These are phyloP conservation scores for Metarhizium humberi DNA, from an alignment of 2,329 filamentous ascomycete species.

Conservation along the genomic window DNA sequence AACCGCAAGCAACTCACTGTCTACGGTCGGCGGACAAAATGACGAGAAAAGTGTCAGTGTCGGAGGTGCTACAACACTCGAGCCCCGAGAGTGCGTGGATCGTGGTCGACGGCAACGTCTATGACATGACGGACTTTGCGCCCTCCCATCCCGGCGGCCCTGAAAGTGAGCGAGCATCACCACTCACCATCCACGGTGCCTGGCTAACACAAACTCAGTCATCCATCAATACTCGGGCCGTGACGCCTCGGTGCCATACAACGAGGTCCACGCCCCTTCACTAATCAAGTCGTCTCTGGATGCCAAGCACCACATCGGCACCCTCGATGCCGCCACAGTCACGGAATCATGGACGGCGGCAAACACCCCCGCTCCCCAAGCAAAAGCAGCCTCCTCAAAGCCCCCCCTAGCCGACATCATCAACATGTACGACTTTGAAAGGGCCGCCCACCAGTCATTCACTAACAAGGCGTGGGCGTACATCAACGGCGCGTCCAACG, in stretches of 20 bases:
- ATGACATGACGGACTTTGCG: conserved; percentile 35
- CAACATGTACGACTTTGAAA: conserved; percentile 17
- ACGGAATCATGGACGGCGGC: neutral
- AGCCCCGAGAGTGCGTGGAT: conserved; percentile 48
- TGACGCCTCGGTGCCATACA: conserved; percentile 16
- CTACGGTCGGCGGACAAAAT: neutral
- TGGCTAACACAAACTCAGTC: conserved; percentile 6
- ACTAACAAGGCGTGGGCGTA: conserved; percentile 15
- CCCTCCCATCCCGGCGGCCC: conserved; percentile 14
- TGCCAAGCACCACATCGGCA: conserved; percentile 8
- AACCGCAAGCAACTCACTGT: no score
- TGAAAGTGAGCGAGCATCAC: conserved; percentile 5
- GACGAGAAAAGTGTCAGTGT: neutral
- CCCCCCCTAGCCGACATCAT: conserved; percentile 12
- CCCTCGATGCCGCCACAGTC: conserved; percentile 7
- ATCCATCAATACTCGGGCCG: conserved; percentile 16
- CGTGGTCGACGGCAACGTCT: conserved; percentile 56
- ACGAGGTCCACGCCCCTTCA: conserved; percentile 12
- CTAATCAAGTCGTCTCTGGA: conserved; percentile 13
- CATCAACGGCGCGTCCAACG: conserved; percentile 15
- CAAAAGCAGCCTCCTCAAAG: neutral
- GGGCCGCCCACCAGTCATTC: conserved; percentile 6
- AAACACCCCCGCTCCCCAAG: neutral
- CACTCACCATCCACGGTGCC: neutral
- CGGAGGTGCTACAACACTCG: neutral